Base-by-base conservation (phyloP, 192 early-diverging fungal genomes). In the Allomyces javanicus region DNA sequence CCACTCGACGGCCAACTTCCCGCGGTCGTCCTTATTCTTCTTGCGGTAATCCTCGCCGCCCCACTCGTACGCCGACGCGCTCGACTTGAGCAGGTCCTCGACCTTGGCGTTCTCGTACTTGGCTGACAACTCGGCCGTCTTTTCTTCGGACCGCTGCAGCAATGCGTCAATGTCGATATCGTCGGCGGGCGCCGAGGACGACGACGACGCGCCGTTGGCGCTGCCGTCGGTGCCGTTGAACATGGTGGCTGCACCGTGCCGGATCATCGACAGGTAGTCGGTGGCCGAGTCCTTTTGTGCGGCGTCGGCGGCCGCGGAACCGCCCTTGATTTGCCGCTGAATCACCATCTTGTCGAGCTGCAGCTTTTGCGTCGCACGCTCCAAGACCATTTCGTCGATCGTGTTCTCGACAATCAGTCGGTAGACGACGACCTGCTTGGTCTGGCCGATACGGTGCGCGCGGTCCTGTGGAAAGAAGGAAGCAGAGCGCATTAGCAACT, bases 361-460 rank as follows among this genome's bases (percentile, higher is more conserved):
- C 62, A 97, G 78, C 74, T 99, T 97, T 74, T 96, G 93, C 24
- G 93, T 91, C n/a, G 96, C 96, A 63, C 88, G 78, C 73, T 99
- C 94, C 50, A 99, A 74, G 1, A 99, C 90, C 75, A 94, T 96
- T 72, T 99, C 96, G 75, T 99, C 96, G 70, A 99, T 89, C 12
- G 91, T 87, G 69, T 94, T 91, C 83, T 97, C 93, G 43, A 94
- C 91, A 23, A 99, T 91, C 67, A 99, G 93, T 61, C 96, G 77
- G 73, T 90, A 99, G 19, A 99, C 91, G 64, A 89, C 81, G 27
- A 99, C 96, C 73, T 99, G 94, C 75, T 97, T 97, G 43, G 87
- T 99, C 71, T 99, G 96, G 7, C 96, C 96, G 64, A 99, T 99
- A 73, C 96, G 91, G 78, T 99, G 96, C 9, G 96, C 96, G 63